Evolutionary conservation across 73 alveolate species (phyloP).

Genomic region (Stentor coeruleus): DNA sequence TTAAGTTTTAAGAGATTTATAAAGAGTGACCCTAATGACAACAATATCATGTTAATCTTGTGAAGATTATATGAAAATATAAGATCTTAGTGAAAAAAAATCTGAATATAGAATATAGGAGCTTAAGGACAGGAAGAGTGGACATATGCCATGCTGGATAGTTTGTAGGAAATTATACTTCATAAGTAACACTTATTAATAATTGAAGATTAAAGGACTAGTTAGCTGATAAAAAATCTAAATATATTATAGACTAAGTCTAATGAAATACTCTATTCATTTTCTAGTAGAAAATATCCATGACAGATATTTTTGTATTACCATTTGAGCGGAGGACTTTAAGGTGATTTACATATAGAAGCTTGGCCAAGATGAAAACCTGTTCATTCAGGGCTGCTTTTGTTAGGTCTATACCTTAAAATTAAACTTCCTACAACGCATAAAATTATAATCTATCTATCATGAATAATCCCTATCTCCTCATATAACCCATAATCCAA

Average conservation of each 20-base stretch:
- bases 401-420: neutral
- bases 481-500: too few species aligned
- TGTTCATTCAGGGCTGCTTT: conserved; percentile 44
- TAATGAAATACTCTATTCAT: conserved; percentile 54
- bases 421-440: too few species aligned
- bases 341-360: conserved; percentile 31
- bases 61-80: conserved; percentile 33
- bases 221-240: conserved; percentile 56
- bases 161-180: conserved; percentile 61
- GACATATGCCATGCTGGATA: conserved; percentile 47
- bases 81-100: conserved; percentile 53
- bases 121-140: conserved; percentile 64
- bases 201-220: conserved; percentile 63
- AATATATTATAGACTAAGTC: conserved; percentile 57
- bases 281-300: conserved; percentile 39
- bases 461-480: too few species aligned
- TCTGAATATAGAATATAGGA: conserved; percentile 39
- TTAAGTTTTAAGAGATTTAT: conserved; percentile 51
- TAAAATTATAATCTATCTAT: too few species aligned
- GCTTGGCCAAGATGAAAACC: conserved; percentile 61
- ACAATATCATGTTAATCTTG: conserved; percentile 44
- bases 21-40: conserved; percentile 65
- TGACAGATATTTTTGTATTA: conserved; percentile 64
- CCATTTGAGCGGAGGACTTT: conserved; percentile 56
- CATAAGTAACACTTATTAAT: conserved; percentile 58